phyloP scores from a whole-genome alignment of 2,329 filamentous ascomycete species.

The Colletotrichum aenigma region DNA sequence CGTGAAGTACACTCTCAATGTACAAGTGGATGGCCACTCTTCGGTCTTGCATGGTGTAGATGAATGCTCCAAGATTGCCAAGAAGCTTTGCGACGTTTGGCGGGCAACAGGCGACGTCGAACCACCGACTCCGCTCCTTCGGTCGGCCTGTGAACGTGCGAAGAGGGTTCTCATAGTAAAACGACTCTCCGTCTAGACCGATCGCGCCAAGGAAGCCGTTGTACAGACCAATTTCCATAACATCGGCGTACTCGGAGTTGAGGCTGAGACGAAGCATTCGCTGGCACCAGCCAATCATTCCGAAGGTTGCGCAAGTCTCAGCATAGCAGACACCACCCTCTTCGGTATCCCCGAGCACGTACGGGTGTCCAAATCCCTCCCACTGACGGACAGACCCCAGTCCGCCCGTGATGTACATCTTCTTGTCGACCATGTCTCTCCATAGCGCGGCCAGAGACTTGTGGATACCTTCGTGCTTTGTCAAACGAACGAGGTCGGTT shows the following conservation, averaged over 20 bases:
- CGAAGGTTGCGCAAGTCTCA: conserved; percentile 3
- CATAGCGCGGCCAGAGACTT: conserved; percentile 52
- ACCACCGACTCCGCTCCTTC: not conserved
- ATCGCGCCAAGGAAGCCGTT: not conserved
- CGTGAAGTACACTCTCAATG: not conserved
- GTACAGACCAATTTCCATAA: not conserved
- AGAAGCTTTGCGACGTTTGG: not conserved
- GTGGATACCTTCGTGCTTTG: conserved; percentile 32
- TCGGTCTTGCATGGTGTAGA: not conserved
- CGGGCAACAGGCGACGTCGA: conserved; percentile 1
- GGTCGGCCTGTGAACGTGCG: not conserved
- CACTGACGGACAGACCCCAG: conserved; percentile 47
- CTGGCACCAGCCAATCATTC: not conserved
- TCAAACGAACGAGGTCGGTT: conserved; percentile 51
- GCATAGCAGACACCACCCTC: not conserved
- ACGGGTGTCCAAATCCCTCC: not conserved
- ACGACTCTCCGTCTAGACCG: not conserved
- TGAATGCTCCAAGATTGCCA: not conserved
- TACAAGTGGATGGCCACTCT: not conserved
- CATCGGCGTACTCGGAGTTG: not conserved
- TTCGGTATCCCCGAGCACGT: not conserved
- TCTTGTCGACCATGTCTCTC: conserved; percentile 64
- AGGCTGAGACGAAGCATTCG: not conserved
- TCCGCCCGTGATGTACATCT: conserved; percentile 67
- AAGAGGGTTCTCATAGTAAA: conserved; percentile 5